Evolutionary conservation across 352 stramenopile species (phyloP).

Genomic region (Phytophthora pinifolia): DNA sequence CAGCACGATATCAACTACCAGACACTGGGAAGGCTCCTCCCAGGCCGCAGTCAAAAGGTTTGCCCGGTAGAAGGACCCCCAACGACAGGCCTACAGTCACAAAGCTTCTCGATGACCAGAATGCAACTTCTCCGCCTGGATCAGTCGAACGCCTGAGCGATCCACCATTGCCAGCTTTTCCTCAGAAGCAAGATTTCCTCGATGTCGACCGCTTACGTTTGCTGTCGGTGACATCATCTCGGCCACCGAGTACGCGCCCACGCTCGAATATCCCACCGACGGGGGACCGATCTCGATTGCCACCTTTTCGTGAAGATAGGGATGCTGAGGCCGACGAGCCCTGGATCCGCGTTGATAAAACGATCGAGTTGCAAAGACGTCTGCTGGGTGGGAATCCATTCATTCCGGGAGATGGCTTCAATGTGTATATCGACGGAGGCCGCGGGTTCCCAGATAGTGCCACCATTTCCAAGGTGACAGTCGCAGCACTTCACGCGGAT

Average conservation of each 20-base stretch:
- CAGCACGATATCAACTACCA: constrained; percentile 24
- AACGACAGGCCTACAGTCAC: not conserved
- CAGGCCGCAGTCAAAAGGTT: constrained; percentile 15
- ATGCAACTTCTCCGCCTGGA: constrained; percentile 1
- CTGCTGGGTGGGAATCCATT: constrained; percentile 41
- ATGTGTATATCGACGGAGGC: constrained; percentile 78
- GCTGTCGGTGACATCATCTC: constrained; percentile 32
- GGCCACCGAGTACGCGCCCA: constrained; percentile 32
- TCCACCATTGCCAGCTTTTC: not conserved
- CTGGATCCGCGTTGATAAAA: constrained; percentile 50
- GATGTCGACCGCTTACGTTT: constrained; percentile 37
- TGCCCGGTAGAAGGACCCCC: constrained; percentile 9
- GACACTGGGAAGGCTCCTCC: constrained; percentile 5
- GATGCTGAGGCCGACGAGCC: constrained; percentile 19
- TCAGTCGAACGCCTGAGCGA: constrained; percentile 2
- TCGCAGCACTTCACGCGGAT: constrained; percentile 60
- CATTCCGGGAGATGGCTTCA: constrained; percentile 65
- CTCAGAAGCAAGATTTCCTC: constrained; percentile 30
- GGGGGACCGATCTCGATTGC: constrained; percentile 27
- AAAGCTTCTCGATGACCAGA: constrained; percentile 6
- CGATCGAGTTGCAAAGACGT: constrained; percentile 25
- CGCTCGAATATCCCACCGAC: constrained; percentile 19
- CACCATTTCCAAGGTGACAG: constrained; percentile 70
- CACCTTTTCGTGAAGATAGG: constrained; percentile 25
- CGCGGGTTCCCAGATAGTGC: constrained; percentile 74